These are phyloP conservation scores for Phytophthora idaei DNA, from an alignment of 352 stramenopile genomes.

Conservation along the genomic window DNA sequence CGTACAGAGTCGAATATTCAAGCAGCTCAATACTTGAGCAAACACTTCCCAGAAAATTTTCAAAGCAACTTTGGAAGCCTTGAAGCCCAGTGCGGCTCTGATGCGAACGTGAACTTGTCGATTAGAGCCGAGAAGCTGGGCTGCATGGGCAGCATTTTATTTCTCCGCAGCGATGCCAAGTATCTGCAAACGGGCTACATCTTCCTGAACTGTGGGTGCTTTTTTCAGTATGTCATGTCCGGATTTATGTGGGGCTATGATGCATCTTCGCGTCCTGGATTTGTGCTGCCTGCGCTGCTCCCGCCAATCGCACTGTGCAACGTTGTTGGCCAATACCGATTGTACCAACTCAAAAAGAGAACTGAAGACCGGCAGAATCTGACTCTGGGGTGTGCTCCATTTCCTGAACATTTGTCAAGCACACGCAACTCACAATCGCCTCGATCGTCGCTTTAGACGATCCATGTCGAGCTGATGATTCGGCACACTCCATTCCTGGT, in stretches of 20 bases:
- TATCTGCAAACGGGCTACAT: conserved; percentile 1
- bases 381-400: not conserved
- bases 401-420: not conserved
- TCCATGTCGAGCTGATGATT: too few relatives aligned
- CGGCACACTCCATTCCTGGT: too few relatives aligned
- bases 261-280: conserved; percentile 1
- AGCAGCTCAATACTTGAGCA: conserved; percentile 9
- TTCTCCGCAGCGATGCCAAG: conserved; percentile 10
- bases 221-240: conserved; percentile 12
- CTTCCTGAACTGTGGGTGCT: conserved; percentile 5
- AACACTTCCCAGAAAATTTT: conserved; percentile 8
- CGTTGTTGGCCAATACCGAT: not conserved
- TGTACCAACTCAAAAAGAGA: conserved; percentile 6
- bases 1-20: not conserved
- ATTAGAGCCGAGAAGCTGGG: not conserved
- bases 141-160: not conserved
- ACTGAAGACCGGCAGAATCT: not conserved
- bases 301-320: conserved; percentile 9
- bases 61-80: not conserved
- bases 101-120: not conserved
- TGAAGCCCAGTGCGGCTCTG: not conserved
- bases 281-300: conserved; percentile 9
- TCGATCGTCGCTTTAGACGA: not conserved
- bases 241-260: conserved; percentile 15
- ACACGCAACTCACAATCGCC: not conserved